Evolutionary conservation across 2,329 filamentous ascomycete genomes (phyloP).

Genomic region (Pseudocercospora fuligena): DNA sequence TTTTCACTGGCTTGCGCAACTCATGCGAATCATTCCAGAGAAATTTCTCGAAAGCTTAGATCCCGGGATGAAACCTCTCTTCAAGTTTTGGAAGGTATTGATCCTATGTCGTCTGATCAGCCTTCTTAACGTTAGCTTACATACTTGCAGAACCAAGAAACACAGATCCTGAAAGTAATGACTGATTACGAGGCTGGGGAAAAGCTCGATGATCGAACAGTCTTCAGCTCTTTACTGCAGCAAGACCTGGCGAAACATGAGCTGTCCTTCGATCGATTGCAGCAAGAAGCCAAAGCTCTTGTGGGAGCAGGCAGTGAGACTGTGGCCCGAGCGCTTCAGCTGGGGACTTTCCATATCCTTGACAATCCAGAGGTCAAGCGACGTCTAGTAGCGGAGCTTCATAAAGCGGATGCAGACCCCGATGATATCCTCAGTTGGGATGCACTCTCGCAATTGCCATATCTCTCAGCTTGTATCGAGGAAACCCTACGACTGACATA

Average conservation of each 20-base stretch:
- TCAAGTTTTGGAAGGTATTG: constrained; percentile 1
- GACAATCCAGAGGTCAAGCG: constrained; percentile 41
- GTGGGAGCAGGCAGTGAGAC: constrained; percentile 56
- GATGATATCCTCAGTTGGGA: constrained; percentile 13
- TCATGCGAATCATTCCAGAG: constrained; percentile 9
- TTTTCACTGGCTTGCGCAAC: constrained; percentile 2
- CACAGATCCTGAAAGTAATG: constrained; percentile 4
- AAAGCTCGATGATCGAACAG: constrained; percentile 8
- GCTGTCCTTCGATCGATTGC: constrained; percentile 41
- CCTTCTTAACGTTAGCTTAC: not conserved
- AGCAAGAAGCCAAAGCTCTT: constrained; percentile 51
- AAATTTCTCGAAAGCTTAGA: constrained; percentile 2
- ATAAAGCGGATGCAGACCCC: constrained; percentile 18
- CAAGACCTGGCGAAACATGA: constrained; percentile 35
- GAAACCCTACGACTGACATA: constrained; percentile 29
- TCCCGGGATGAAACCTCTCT: constrained; percentile 13
- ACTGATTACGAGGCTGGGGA: not conserved
- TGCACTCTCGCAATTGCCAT: constrained; percentile 25
- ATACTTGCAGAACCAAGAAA: not conserved
- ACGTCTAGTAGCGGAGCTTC: constrained; percentile 47
- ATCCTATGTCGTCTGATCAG: too few species aligned
- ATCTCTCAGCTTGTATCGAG: constrained; percentile 23
- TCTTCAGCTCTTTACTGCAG: constrained; percentile 20
- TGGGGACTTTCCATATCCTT: constrained; percentile 49
- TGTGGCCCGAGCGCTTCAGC: constrained; percentile 47